phyloP scores from a whole-genome alignment of 2,329 filamentous ascomycete genomes.

The Fusarium sp. region DNA sequence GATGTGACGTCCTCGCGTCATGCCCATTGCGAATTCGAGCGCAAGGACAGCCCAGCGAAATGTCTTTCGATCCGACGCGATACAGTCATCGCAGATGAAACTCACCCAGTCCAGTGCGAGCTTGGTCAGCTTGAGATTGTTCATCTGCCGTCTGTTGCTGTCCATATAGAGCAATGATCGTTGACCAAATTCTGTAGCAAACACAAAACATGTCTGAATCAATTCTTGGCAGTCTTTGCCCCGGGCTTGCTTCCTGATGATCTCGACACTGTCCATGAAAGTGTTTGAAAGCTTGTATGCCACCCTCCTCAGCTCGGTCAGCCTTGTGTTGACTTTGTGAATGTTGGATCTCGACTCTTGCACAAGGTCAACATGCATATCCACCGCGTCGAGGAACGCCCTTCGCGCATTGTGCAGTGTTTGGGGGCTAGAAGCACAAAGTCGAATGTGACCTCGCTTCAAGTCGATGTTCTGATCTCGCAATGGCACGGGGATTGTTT shows the following conservation, averaged over 20 bases:
- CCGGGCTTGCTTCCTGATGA: conserved; percentile 85
- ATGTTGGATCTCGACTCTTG: conserved; percentile 95
- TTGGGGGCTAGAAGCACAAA: conserved; percentile 90
- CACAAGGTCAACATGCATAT: conserved; percentile 86
- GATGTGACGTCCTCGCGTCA: conserved; percentile 94
- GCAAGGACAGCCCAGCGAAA: conserved; percentile 98
- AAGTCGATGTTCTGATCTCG: conserved; percentile 86
- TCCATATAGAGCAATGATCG: conserved; percentile 96
- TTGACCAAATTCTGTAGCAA: conserved; percentile 98
- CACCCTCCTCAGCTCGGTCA: conserved; percentile 95
- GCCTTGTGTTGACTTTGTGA: conserved; percentile 87
- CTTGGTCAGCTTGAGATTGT: conserved; percentile 94
- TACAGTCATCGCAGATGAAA: conserved; percentile 97
- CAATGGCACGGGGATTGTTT: conserved; percentile 76
- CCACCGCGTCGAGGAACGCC: conserved; percentile 81
- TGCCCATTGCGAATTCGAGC: conserved; percentile 95
- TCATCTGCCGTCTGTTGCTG: conserved; percentile 94
- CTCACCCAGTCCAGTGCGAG: conserved; percentile 96
- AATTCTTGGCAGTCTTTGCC: conserved; percentile 92
- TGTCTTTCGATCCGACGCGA: conserved; percentile 92
- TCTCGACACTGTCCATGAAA: conserved; percentile 98
- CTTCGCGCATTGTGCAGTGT: conserved; percentile 82
- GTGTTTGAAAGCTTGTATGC: conserved; percentile 97
- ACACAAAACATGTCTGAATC: conserved; percentile 97
- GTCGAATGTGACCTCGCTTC: conserved; percentile 84